A percentile compares a stretch with the other conserved stretches of the same genome.
Evolutionary conservation across 805 yeast genomes (phyloP).

Genomic region (Metschnikowia noctiluminum): DNA sequence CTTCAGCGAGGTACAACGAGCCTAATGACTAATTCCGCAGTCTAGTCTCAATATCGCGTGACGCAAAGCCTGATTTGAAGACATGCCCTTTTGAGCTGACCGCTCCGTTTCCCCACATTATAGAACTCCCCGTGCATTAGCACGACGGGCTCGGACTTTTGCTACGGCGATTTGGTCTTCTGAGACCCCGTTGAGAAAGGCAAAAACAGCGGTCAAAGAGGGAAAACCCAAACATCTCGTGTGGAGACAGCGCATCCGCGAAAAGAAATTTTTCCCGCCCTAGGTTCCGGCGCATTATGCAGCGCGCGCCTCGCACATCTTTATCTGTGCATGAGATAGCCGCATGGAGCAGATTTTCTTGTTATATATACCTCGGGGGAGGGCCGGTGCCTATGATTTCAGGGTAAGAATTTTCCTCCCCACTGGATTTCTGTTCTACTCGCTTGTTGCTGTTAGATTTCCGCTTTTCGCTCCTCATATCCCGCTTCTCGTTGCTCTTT

Average conservation of each 20-base stretch:
- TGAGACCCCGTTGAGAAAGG: not conserved
- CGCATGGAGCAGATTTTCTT: slow-evolving; percentile 1
- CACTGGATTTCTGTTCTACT: not conserved
- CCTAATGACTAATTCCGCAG: too few relatives aligned
- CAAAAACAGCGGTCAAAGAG: not conserved
- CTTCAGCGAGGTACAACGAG: too few relatives aligned
- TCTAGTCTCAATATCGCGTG: too few relatives aligned
- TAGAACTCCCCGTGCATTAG: not conserved
- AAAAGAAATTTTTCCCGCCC: slow-evolving; percentile 1
- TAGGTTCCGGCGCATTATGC: not conserved
- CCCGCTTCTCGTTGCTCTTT: too few relatives aligned
- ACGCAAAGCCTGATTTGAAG: too few relatives aligned
- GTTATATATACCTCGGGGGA: not conserved
- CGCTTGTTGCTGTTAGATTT: not conserved
- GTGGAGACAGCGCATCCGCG: slow-evolving; percentile 1
- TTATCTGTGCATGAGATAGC: slow-evolving; percentile 10
- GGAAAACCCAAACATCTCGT: not conserved
- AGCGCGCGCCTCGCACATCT: slow-evolving; percentile 5
- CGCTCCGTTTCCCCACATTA: not conserved
- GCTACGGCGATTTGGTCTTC: slow-evolving; percentile 2
- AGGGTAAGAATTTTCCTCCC: too few relatives aligned
- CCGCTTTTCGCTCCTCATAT: not conserved
- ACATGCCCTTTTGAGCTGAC: too few relatives aligned
- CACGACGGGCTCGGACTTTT: not conserved
- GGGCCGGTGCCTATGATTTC: too few relatives aligned